phyloP scores from a whole-genome alignment of 352 stramenopile species.

The Pythium aquatile region DNA sequence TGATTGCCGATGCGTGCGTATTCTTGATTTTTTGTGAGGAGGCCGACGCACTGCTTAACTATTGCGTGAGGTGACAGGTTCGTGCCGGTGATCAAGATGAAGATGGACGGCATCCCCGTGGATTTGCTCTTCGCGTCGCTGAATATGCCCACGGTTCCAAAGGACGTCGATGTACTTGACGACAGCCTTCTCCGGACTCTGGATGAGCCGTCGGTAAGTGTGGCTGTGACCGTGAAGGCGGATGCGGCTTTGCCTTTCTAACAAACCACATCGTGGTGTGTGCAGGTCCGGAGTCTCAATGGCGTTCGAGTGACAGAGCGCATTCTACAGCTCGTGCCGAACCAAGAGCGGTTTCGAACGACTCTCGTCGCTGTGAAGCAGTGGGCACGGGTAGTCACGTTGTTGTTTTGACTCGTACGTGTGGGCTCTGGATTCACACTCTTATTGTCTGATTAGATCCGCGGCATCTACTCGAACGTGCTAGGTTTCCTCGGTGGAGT shows the following conservation, averaged over 20 bases:
- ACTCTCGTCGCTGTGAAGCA: slow-evolving; percentile 91
- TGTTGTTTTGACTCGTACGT: background rate
- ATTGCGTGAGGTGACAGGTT: slow-evolving; percentile 35
- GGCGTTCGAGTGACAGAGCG: slow-evolving; percentile 94
- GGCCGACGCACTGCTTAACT: background rate
- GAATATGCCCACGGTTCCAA: slow-evolving; percentile 51
- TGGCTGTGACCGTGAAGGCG: background rate
- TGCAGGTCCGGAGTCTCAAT: slow-evolving; percentile 90
- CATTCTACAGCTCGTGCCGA: slow-evolving; percentile 90
- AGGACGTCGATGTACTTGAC: slow-evolving; percentile 79
- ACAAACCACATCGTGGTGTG: background rate
- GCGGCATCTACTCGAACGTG: slow-evolving; percentile 99
- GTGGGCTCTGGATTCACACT: no score
- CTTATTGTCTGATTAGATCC: slow-evolving; percentile 42
- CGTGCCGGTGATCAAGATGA: slow-evolving; percentile 94
- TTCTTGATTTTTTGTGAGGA: background rate
- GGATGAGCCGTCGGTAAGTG: slow-evolving; percentile 82
- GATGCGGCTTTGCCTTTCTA: background rate
- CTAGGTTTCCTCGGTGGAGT: slow-evolving; percentile 98
- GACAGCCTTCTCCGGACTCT: slow-evolving; percentile 80
- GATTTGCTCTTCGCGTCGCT: slow-evolving; percentile 94
- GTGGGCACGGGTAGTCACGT: slow-evolving; percentile 71
- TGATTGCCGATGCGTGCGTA: slow-evolving; percentile 90
- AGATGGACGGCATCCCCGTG: slow-evolving; percentile 87
- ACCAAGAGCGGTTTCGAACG: slow-evolving; percentile 83